Evolutionary conservation across 2,329 filamentous ascomycete species (phyloP).

Genomic region (Aspergillus hortae): DNA sequence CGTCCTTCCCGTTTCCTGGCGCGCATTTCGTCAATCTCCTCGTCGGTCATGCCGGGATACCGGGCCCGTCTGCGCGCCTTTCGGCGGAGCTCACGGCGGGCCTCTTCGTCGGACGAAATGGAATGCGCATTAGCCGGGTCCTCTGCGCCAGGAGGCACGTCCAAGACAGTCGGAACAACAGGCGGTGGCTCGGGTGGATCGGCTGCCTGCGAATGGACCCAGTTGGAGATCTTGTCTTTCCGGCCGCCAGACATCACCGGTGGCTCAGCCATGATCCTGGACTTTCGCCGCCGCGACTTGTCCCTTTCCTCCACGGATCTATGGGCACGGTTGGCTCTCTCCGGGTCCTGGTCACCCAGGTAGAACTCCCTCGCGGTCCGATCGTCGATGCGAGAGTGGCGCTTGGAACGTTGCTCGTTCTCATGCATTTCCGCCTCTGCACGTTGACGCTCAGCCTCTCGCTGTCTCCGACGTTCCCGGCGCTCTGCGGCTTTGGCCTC

Average conservation of each 20-base stretch:
- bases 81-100: slow-evolving; percentile 35
- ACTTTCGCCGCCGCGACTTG: slow-evolving; percentile 34
- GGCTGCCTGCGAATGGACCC: slow-evolving; percentile 46
- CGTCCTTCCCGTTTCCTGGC: slow-evolving; percentile 28
- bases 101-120: slow-evolving; percentile 43
- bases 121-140: slow-evolving; percentile 30
- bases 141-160: slow-evolving; percentile 32
- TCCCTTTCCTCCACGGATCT: slow-evolving; percentile 29
- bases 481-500: slow-evolving; percentile 38
- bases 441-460: slow-evolving; percentile 23
- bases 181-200: slow-evolving; percentile 48
- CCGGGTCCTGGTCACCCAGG: slow-evolving; percentile 24
- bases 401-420: slow-evolving; percentile 25
- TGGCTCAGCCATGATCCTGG: slow-evolving; percentile 24
- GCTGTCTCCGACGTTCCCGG: slow-evolving; percentile 37
- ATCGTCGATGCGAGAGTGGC: slow-evolving; percentile 29
- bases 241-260: slow-evolving; percentile 34
- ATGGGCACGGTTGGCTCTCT: slow-evolving; percentile 28
- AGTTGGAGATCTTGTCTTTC: slow-evolving; percentile 49
- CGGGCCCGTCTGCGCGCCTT: slow-evolving; percentile 38
- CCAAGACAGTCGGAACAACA: slow-evolving; percentile 45
- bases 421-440: slow-evolving; percentile 17
- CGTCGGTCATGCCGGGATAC: slow-evolving; percentile 37
- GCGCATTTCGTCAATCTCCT: slow-evolving; percentile 38
- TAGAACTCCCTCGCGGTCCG: slow-evolving; percentile 22